Evolutionary conservation across 2,329 filamentous ascomycete genomes (phyloP), one percentile per base, ranked within the genome.

Genomic region (Alternaria arborescens): DNA sequence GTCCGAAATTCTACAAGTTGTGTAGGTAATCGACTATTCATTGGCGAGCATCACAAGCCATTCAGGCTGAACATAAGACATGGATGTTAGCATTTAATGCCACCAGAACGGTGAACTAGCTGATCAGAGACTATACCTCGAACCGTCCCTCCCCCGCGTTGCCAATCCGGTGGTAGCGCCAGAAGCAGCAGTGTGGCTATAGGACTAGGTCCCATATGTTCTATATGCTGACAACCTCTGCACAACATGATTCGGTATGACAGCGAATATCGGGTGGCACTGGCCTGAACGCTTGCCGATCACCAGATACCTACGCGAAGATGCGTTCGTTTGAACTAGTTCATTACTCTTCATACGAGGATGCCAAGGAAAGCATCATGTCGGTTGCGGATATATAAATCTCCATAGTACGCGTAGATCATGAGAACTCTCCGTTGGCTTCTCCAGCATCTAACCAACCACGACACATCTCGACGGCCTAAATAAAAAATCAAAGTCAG

Each of bases 391-490:
- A 66, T 67, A 71, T 71, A 70, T 62, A 66, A 58, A 62, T 32
- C 24, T 68, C 52, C 60, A 71, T 60, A 73, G 68, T 64, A 65
- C 46, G 58, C 65, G 68, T 61, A 65, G 54, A 68, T 64, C 57
- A 68, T 44, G 69, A 67, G 48, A 71, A 71, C 48, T 77, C 75
- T 56, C 74, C 74, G 61, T 77, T 76, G 40, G 72, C 58, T 56
- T 79, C 79, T 41, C 80, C 78, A 22, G 78, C 73, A n/a, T 81
- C 80, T 52, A 86, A 74, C 91, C 91, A 94, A 34, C 91, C 91
- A 72, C 84, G 87, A 71, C 88, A 90, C 90, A 93, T 94, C 75
- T 91, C 82, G 38, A 94, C 91, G 1, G 91, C 91, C 62, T 65
- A 46, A 53, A 48, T 28, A 22, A 51, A 14, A 3, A 20, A 36